A percentile compares a stretch with the other conserved stretches of the same genome.
phyloP scores from a whole-genome alignment of 2,329 filamentous ascomycete species.

The Colletotrichum agaves region DNA sequence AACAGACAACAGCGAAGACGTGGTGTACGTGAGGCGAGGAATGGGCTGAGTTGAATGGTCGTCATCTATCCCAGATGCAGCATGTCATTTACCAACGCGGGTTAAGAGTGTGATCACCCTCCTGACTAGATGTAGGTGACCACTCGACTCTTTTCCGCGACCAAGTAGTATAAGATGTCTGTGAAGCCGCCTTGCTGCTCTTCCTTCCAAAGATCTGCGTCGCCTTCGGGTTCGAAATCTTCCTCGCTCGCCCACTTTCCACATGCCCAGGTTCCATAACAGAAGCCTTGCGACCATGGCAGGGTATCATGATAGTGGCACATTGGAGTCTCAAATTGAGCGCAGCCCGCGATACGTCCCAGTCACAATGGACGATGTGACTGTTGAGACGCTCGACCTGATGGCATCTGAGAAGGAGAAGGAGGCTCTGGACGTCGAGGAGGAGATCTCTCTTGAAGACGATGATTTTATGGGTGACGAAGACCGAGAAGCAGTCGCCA shows the following conservation, averaged over 20 bases:
- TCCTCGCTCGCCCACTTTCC: background rate
- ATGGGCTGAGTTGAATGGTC: too few species aligned
- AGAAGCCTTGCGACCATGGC: slow-evolving; percentile 1
- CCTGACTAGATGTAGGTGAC: too few species aligned
- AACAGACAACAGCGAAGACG: too few species aligned
- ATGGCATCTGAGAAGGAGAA: background rate
- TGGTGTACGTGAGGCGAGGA: too few species aligned
- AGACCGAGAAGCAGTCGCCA: background rate
- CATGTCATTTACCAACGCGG: too few species aligned
- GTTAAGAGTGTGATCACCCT: too few species aligned
- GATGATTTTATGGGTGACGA: background rate
- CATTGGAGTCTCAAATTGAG: background rate
- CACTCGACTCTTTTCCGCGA: too few species aligned
- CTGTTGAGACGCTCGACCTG: background rate
- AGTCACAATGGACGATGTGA: background rate
- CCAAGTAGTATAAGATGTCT: too few species aligned
- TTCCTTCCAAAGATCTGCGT: too few species aligned
- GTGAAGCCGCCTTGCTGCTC: too few species aligned
- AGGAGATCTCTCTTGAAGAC: slow-evolving; percentile 8
- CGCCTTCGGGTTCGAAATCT: too few species aligned
- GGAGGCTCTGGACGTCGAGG: background rate
- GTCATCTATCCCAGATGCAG: too few species aligned
- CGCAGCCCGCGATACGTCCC: background rate
- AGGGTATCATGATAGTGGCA: background rate
- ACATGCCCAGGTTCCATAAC: background rate